These are phyloP conservation scores for Fusarium devonianum DNA, from an alignment of 2,329 filamentous ascomycete genomes.

Conservation along the genomic window DNA sequence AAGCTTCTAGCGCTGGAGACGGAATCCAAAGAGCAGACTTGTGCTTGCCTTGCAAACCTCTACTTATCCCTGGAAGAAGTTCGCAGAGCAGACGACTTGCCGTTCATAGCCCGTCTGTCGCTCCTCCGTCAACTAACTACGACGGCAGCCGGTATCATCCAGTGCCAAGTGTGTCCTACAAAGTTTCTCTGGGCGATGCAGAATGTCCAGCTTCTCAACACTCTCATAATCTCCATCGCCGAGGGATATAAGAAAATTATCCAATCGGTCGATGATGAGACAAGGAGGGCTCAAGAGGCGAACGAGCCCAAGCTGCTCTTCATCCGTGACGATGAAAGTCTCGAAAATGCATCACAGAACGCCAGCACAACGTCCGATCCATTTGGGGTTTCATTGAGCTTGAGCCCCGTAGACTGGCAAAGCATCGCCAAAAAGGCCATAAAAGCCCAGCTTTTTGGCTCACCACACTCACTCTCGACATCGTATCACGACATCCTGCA, in stretches of 20 bases:
- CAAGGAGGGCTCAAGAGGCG: slow-evolving; percentile 21
- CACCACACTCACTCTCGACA: neutral
- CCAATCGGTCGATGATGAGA: slow-evolving; percentile 31
- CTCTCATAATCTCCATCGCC: slow-evolving; percentile 35
- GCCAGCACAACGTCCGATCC: neutral
- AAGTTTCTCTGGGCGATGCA: slow-evolving; percentile 41
- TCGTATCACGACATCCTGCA: slow-evolving; percentile 29
- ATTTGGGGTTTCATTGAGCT: slow-evolving; percentile 14
- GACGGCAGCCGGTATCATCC: slow-evolving; percentile 24
- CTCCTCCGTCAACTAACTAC: slow-evolving; percentile 27
- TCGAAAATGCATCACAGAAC: neutral
- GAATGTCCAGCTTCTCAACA: slow-evolving; percentile 38
- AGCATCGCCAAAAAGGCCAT: slow-evolving; percentile 30
- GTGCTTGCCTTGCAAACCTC: slow-evolving; percentile 37
- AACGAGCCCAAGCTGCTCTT: slow-evolving; percentile 26
- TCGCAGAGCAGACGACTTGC: slow-evolving; percentile 26
- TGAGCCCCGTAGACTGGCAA: slow-evolving; percentile 32
- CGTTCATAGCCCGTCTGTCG: slow-evolving; percentile 28
- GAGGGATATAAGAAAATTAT: slow-evolving; percentile 38
- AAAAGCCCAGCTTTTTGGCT: slow-evolving; percentile 32
- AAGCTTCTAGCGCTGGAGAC: slow-evolving; percentile 12
- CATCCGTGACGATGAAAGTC: slow-evolving; percentile 17
- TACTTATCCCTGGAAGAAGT: slow-evolving; percentile 39
- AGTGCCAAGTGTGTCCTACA: slow-evolving; percentile 35
- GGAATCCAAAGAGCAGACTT: slow-evolving; percentile 21